Conservation (phyloP, 805 yeast genomes). For the Kurtzmaniella cleridarum region DNA sequence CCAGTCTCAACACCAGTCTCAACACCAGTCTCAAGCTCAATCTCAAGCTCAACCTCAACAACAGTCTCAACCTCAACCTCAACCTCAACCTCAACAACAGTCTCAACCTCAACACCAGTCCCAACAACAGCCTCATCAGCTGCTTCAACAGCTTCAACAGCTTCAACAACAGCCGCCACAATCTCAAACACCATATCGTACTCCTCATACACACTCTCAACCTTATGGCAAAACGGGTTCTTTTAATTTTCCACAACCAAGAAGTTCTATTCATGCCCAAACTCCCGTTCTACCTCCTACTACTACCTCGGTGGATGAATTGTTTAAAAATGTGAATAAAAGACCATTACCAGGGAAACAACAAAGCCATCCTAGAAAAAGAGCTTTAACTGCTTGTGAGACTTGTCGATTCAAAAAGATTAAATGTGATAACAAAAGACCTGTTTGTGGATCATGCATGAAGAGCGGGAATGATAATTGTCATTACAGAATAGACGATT, state of each 20-base stretch:
- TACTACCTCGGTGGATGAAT: neutral
- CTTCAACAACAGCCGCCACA: neutral
- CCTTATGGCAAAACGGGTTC: neutral
- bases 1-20: neutral
- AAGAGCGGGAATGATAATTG: conserved; percentile 22
- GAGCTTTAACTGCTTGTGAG: conserved; percentile 37
- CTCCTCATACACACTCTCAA: no score
- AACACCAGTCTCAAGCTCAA: neutral
- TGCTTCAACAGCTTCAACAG: neutral
- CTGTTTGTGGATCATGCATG: conserved; percentile 29
- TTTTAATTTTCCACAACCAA: neutral
- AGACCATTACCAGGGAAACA: conserved; percentile 1
- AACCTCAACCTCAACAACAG: neutral
- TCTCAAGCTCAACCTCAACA: neutral
- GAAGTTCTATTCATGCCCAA: neutral
- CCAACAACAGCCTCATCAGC: neutral
- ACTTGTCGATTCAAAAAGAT: conserved; percentile 30
- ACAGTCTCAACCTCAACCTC: neutral
- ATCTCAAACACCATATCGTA: conserved; percentile 4
- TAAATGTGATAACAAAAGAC: conserved; percentile 32
- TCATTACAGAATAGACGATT: conserved; percentile 25
- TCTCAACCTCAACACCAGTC: neutral
- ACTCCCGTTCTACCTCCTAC: neutral
- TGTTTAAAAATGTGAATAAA: no score
- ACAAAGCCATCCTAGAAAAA: conserved; percentile 14